These are phyloP conservation scores for Brassica balearica DNA, from an alignment of 441 rosid genomes.

Conservation along the genomic window DNA sequence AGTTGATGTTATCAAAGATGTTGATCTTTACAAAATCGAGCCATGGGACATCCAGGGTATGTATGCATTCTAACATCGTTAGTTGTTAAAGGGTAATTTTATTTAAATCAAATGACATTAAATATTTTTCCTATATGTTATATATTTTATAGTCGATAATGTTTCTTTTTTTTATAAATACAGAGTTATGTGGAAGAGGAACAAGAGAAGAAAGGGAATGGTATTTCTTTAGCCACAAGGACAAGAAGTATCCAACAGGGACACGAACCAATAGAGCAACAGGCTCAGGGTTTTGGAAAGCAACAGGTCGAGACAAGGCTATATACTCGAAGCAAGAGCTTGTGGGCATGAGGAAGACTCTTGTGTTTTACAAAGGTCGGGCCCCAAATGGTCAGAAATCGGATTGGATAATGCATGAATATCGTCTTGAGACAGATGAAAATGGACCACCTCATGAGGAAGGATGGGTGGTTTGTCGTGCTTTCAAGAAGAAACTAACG, in stretches of 20 bases:
- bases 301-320: conserved; percentile 80
- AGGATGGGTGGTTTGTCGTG: conserved; percentile 98
- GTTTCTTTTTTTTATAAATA: not conserved
- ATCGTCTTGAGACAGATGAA: conserved; percentile 82
- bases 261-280: conserved; percentile 81
- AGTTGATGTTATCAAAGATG: conserved; percentile 72
- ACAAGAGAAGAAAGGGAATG: conserved; percentile 73
- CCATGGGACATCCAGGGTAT: conserved; percentile 84
- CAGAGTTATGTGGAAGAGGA: conserved; percentile 74
- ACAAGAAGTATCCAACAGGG: conserved; percentile 78
- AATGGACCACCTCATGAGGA: conserved; percentile 92
- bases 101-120: not conserved
- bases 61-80: conserved; percentile 16
- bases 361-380: conserved; percentile 76
- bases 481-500: conserved; percentile 82
- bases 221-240: conserved; percentile 82
- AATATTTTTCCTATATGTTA: not conserved
- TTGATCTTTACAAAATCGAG: conserved; percentile 76
- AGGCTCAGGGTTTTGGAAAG: conserved; percentile 77
- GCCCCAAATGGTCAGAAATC: conserved; percentile 81
- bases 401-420: conserved; percentile 84
- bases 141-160: not conserved
- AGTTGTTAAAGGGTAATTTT: not conserved
- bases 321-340: conserved; percentile 58
- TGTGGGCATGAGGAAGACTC: conserved; percentile 79